phyloP scores from a whole-genome alignment of 768 basidiomycete genomes.

The Leccinum barrowsii region DNA sequence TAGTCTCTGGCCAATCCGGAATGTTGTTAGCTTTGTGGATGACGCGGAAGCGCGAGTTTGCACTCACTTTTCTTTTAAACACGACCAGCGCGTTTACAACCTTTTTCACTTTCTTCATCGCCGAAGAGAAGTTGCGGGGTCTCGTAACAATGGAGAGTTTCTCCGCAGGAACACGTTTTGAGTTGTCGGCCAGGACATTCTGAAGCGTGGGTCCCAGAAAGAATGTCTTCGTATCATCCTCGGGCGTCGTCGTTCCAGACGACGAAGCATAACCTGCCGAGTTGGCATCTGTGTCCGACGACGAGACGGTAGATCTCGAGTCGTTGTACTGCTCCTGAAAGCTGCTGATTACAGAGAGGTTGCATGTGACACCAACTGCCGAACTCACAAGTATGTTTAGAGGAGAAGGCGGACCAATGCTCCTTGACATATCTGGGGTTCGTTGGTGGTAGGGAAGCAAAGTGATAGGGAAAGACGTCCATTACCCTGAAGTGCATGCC shows the following conservation, averaged over 20 bases:
- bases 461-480: background rate
- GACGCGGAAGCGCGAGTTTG: background rate
- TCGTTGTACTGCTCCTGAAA: conserved; percentile 3
- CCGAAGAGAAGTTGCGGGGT: conserved; percentile 11
- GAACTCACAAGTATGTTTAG: conserved; percentile 6
- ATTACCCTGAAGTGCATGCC: background rate
- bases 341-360: background rate
- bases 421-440: conserved; percentile 9
- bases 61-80: conserved; percentile 27
- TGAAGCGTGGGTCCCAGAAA: conserved; percentile 15
- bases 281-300: conserved; percentile 24
- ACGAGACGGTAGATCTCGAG: conserved; percentile 7
- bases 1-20: conserved; percentile 7
- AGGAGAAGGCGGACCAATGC: conserved; percentile 10
- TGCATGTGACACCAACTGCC: background rate
- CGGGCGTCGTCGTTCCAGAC: conserved; percentile 31
- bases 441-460: background rate
- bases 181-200: conserved; percentile 3
- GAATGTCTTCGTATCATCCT: conserved; percentile 26
- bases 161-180: background rate
- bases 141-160: conserved; percentile 11
- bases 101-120: conserved; percentile 25
- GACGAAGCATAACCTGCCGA: conserved; percentile 24
- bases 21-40: background rate
- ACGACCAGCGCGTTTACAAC: conserved; percentile 14